A percentile compares a stretch with the other conserved stretches of the same genome.
These are phyloP conservation scores for Metarhizium rileyi DNA, from an alignment of 2,329 filamentous ascomycete species.

Conservation along the genomic window DNA sequence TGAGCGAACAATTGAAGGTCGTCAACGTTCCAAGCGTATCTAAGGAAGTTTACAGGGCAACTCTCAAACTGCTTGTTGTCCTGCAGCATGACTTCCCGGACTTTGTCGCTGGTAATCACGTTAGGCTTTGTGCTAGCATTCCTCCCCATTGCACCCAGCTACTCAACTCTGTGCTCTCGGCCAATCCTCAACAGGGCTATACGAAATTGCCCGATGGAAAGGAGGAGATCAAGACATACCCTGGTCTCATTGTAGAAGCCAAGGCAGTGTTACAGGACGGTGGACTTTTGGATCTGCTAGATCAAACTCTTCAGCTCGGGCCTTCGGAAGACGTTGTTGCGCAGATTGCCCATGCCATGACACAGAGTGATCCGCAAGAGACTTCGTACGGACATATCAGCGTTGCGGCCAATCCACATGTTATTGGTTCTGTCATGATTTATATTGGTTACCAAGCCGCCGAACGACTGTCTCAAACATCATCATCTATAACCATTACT, in stretches of 20 bases:
- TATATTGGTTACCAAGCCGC: conserved; percentile 71
- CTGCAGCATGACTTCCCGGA: conserved; percentile 93
- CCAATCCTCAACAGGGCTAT: conserved; percentile 59
- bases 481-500: conserved; percentile 41
- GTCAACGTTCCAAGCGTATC: conserved; percentile 57
- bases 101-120: conserved; percentile 81
- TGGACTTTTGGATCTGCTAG: conserved; percentile 49
- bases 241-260: conserved; percentile 56
- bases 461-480: conserved; percentile 45
- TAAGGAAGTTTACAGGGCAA: conserved; percentile 77
- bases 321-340: conserved; percentile 64
- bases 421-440: conserved; percentile 76
- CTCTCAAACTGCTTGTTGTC: conserved; percentile 72
- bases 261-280: conserved; percentile 41
- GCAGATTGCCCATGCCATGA: conserved; percentile 65
- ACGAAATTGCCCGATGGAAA: conserved; percentile 59
- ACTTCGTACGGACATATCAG: conserved; percentile 58
- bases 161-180: conserved; percentile 78
- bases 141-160: conserved; percentile 79
- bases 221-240: conserved; percentile 62
- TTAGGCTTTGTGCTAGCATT: conserved; percentile 70
- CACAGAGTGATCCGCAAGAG: conserved; percentile 44
- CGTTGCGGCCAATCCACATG: conserved; percentile 56
- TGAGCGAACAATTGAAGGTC: conserved; percentile 71
- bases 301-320: conserved; percentile 49